phyloP scores from a whole-genome alignment of 2,329 filamentous ascomycete species.

The Exophiala calicioides region DNA sequence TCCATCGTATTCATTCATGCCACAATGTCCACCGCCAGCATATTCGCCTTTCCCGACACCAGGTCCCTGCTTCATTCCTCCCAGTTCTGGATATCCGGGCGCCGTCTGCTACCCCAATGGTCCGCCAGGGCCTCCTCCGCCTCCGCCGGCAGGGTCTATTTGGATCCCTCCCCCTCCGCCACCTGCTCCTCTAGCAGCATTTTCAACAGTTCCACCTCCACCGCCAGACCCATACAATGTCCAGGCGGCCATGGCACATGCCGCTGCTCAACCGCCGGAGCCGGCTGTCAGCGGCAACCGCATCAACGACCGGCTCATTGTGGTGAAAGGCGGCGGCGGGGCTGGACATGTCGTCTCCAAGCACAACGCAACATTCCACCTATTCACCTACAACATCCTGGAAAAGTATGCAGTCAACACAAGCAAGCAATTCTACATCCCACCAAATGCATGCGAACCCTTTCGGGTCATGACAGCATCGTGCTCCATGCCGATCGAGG shows the following conservation, averaged over 20 bases:
- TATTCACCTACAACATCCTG: constrained; percentile 40
- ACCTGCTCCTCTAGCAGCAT: constrained; percentile 5
- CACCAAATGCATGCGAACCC: constrained; percentile 52
- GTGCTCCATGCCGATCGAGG: constrained; percentile 49
- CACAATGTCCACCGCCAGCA: constrained; percentile 14
- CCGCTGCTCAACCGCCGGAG: constrained; percentile 18
- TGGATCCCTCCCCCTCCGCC: constrained; percentile 16
- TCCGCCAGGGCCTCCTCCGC: constrained; percentile 10
- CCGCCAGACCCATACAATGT: constrained; percentile 10
- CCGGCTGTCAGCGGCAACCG: constrained; percentile 29
- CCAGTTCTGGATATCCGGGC: constrained; percentile 21
- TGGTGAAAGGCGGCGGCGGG: constrained; percentile 22
- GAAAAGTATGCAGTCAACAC: constrained; percentile 27
- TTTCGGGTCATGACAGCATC: constrained; percentile 60
- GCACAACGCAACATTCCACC: constrained; percentile 35
- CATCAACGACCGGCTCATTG: constrained; percentile 27
- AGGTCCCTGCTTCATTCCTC: constrained; percentile 19
- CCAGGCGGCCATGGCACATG: constrained; percentile 16
- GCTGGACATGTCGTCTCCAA: constrained; percentile 21
- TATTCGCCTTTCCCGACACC: no score
- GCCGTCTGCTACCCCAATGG: constrained; percentile 24
- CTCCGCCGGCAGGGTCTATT: constrained; percentile 12
- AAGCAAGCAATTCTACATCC: constrained; percentile 41
- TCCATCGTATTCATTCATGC: background rate
- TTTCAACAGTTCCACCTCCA: constrained; percentile 13